Evolutionary conservation across 2,329 filamentous ascomycete species (phyloP).

Genomic region (Hypoxylon sp.): DNA sequence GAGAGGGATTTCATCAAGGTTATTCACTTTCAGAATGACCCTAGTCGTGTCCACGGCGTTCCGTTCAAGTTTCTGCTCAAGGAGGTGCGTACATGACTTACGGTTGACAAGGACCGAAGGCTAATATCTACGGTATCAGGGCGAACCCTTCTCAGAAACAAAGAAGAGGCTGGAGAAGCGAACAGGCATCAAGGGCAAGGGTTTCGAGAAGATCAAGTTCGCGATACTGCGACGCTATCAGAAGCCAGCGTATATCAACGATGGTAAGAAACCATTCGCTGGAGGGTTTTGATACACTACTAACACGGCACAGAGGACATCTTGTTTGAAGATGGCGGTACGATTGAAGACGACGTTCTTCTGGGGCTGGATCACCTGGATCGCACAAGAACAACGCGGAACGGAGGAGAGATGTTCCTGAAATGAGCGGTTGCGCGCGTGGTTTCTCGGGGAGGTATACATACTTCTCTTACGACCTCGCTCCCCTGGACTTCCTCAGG

Average conservation of each 20-base stretch:
- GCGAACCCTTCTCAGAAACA: constrained; percentile 87
- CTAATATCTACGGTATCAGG: constrained; percentile 59
- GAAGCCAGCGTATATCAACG: constrained; percentile 82
- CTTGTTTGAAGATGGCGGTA: constrained; percentile 59
- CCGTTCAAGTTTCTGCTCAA: constrained; percentile 91
- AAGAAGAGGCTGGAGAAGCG: constrained; percentile 94
- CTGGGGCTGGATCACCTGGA: constrained; percentile 73
- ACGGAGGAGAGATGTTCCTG: constrained; percentile 71
- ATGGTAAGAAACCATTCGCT: constrained; percentile 68
- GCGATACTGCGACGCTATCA: constrained; percentile 75
- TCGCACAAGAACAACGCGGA: constrained; percentile 64
- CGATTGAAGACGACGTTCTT: constrained; percentile 64
- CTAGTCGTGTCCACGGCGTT: constrained; percentile 81
- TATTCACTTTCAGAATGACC: constrained; percentile 93
- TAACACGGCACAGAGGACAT: constrained; percentile 60
- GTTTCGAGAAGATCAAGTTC: constrained; percentile 98
- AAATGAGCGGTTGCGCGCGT: constrained; percentile 34
- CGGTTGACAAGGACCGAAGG: constrained; percentile 3
- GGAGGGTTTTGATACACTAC: constrained; percentile 24
- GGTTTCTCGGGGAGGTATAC: constrained; percentile 4
- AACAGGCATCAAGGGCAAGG: constrained; percentile 95
- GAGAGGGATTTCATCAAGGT: constrained; percentile 73
- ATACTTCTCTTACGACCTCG: background rate
- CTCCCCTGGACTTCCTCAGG: background rate
- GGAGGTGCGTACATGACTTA: constrained; percentile 62